Base-by-base conservation (phyloP, 148 eudicot genomes). In the Talinum fruticosum region DNA sequence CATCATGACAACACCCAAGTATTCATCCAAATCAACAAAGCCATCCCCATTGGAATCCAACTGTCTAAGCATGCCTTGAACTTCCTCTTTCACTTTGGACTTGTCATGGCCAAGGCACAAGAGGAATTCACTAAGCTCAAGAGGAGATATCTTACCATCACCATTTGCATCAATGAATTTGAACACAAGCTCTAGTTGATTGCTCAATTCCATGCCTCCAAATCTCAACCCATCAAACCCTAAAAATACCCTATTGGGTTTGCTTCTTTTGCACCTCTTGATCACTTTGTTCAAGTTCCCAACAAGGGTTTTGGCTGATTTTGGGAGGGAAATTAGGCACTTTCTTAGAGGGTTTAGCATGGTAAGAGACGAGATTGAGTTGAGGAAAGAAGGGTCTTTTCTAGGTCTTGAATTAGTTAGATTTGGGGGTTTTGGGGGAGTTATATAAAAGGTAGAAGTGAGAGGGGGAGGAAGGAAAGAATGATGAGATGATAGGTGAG, bases 21-120 rank as follows among this genome's bases (percentile, higher is more conserved):
- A 91, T 78, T 91, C 96, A 62, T 88, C 79, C 36, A 89, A 82
- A 77, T 89, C 93, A 54, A 89, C 84, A 41, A 79, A 84, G 4
- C 93, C 96, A 79, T 91, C 96, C 2, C 96, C 93, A 76, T 91
- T 75, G 24, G 70, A 68, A 65, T 91, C 96, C 89, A 89, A 82
- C 69, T 83, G 86, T 49, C 53, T 85, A 34, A 89, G 73, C 85
- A 89, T 91, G 0, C 80, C 70, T 69, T 85, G 75, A 10, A 86
- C 93, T 75, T 91, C 96, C 51, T 80, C 82, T 19, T 65, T 47
- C 3, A 88, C 96, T 61, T 72, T 67, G 18, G 83, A 76, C 80
- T 84, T 84, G 29, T 84, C 87, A 47, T 82, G 89, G 0, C 92
- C 90, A 66, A 89, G 83, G 67, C 86, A 84, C 35, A 84, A 28